Evolutionary conservation across 2,329 filamentous ascomycete genomes (phyloP), one percentile per base, ranked within the genome.

Genomic region (Xylariaceae sp.): DNA sequence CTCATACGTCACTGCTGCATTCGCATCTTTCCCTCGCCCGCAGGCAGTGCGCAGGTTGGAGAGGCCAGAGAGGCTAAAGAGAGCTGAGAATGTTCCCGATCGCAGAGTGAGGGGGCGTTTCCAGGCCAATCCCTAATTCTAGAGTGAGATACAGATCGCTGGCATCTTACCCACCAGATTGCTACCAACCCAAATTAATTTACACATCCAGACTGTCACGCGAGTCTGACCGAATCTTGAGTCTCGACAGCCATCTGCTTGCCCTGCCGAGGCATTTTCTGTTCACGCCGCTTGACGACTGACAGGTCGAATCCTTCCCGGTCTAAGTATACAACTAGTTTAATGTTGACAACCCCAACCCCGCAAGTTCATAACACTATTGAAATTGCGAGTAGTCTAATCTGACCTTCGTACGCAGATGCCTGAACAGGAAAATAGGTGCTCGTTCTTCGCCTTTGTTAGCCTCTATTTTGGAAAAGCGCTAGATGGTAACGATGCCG

Each of bases 201-300:
- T n/a, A n/a, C n/a, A n/a, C n/a, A n/a, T n/a, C n/a, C n/a, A n/a
- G n/a, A n/a, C n/a, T n/a, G n/a, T n/a, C n/a, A n/a, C n/a, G n/a
- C n/a, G n/a, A n/a, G n/a, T n/a, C n/a, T n/a, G n/a, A n/a, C n/a
- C n/a, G n/a, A 33, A 55, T 45, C 46, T 36, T 27, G 16, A 11
- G 13, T 18, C 11, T 18, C 32, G 36, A n/a, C 39, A 37, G 24
- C 9, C 15, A 21, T 47, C 13, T 48, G 32, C 39, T 40, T 35
- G 21, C 10, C 5, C 16, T 56, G 35, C 53, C 53, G 53, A 56
- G 53, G 53, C 37, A 49, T 48, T 16, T 48, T 33, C 8, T 4
- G 15, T 18, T 29, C 24, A 33, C 23, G 21, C 10, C 27, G 29
- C 23, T 20, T 23, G 26, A 44, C 33, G 36, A 30, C n/a, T 23